Base-by-base conservation (phyloP, 306 rosid genomes). In the Oemleria cerasiformis region DNA sequence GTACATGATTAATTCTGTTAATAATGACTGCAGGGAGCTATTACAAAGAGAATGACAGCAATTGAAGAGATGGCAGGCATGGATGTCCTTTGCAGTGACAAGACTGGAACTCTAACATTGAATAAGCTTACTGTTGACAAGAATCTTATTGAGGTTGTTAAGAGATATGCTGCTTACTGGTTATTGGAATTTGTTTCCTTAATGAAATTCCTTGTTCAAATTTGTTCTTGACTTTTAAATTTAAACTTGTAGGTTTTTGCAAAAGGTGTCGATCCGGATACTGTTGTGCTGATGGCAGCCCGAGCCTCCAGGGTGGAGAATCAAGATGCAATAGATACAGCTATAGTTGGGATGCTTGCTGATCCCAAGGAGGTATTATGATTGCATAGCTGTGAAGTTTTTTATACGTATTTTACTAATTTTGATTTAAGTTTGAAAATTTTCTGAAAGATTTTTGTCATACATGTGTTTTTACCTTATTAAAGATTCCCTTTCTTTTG, bases 41-140 rank as follows among this genome's bases (percentile, higher is more conserved):
- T 93, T 80, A 93, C 98, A 45, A 94, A 94, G 87, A 87, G 98
- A 85, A 94, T 94, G 98, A 94, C 98, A 44, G 97, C 98, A 62
- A 94, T 94, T 64, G 99, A 95, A 84, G 99, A 95, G 77, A 95
- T 95, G 99, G 99, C 99, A 2, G 97, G 99, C 81, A 95, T 94
- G 98, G 98, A 94, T 62, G 98, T 94, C 75, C 98, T 94, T 82
- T 94, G 97, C 87, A 94, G 98, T 74, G 98, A 94, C 70, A 94
- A 94, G 81, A 94, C 98, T 9, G 98, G 98, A 77, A 94, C 98
- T 63, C 82, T 94, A 73, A 94, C 98, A 8, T 68, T 94, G 48
- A 94, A 94, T 82, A 94, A 89, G 87, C 96, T 94, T 47, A 78
- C 87, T 3, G 98, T 94, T 65, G 98, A 94, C 75, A 94, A 94